Conservation (phyloP, 805 yeast genomes). For the Ogataea saltuana region DNA sequence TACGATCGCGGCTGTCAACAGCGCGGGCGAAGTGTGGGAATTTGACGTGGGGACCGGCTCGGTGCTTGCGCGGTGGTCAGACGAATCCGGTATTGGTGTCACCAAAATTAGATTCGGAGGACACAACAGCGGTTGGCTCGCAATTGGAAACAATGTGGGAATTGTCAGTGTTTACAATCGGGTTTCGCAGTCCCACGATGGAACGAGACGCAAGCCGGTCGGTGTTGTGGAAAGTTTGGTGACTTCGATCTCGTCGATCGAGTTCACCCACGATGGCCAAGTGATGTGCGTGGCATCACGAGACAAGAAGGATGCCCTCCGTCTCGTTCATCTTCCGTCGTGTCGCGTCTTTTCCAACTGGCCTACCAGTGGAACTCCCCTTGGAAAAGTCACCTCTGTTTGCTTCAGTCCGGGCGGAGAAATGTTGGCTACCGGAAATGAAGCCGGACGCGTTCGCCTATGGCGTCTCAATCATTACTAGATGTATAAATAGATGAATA, state of each 20-base stretch:
- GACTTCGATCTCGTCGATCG: conserved; percentile 71
- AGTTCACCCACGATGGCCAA: conserved; percentile 87
- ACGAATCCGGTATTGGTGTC: conserved; percentile 81
- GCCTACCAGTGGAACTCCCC: conserved; percentile 97
- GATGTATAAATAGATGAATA: neutral
- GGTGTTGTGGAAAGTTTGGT: conserved; percentile 76
- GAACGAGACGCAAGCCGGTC: conserved; percentile 47
- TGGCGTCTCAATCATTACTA: conserved; percentile 87
- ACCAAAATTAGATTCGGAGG: conserved; percentile 78
- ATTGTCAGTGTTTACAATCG: conserved; percentile 85
- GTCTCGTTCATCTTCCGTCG: conserved; percentile 83
- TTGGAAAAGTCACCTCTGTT: conserved; percentile 86
- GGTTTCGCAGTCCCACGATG: conserved; percentile 13
- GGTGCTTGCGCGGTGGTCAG: conserved; percentile 73
- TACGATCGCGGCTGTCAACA: conserved; percentile 60
- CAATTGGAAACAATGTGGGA: conserved; percentile 87
- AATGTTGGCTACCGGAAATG: conserved; percentile 87
- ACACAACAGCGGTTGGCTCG: conserved; percentile 71
- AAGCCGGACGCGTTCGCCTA: conserved; percentile 83
- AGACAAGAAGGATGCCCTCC: conserved; percentile 80
- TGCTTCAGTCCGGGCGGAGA: conserved; percentile 80
- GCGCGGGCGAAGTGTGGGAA: conserved; percentile 89
- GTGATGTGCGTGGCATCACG: conserved; percentile 81
- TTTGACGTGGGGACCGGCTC: conserved; percentile 56
- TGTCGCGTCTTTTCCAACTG: conserved; percentile 88